Conservation (phyloP, 768 basidiomycete species). For the Lactifluus subvellereus region DNA sequence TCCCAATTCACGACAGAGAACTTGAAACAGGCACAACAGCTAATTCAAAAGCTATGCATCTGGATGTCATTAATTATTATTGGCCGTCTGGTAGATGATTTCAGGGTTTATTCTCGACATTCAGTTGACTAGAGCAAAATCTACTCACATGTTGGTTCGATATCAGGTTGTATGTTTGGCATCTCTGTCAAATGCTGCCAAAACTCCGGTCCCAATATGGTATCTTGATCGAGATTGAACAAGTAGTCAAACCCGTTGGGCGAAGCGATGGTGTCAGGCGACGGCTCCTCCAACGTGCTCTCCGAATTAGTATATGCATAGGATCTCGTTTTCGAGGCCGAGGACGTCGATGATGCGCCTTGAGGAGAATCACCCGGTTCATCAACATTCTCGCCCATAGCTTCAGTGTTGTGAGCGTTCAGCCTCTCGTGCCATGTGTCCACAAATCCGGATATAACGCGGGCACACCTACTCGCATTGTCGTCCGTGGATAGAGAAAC, state of each 20-base stretch:
- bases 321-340: neutral
- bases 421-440: constrained; percentile 17
- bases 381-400: neutral
- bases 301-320: neutral
- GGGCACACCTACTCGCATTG: constrained; percentile 20
- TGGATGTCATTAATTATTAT: neutral
- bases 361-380: neutral
- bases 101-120: neutral
- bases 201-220: constrained; percentile 14
- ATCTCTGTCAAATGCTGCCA: constrained; percentile 18
- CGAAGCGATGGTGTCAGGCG: neutral
- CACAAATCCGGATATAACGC: constrained; percentile 16
- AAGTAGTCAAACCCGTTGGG: constrained; percentile 5
- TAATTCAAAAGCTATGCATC: neutral
- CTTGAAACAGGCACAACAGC: neutral
- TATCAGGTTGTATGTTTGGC: constrained; percentile 2
- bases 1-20: neutral
- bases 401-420: neutral
- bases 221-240: constrained; percentile 15
- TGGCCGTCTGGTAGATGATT: neutral
- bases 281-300: constrained; percentile 1
- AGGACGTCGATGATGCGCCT: neutral
- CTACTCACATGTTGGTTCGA: constrained; percentile 6
- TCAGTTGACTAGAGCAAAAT: neutral
- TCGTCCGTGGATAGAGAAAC: constrained; percentile 18